phyloP scores from a whole-genome alignment of 225 moss, liverwort and hornwort genomes.

The Climacium dendroides region DNA sequence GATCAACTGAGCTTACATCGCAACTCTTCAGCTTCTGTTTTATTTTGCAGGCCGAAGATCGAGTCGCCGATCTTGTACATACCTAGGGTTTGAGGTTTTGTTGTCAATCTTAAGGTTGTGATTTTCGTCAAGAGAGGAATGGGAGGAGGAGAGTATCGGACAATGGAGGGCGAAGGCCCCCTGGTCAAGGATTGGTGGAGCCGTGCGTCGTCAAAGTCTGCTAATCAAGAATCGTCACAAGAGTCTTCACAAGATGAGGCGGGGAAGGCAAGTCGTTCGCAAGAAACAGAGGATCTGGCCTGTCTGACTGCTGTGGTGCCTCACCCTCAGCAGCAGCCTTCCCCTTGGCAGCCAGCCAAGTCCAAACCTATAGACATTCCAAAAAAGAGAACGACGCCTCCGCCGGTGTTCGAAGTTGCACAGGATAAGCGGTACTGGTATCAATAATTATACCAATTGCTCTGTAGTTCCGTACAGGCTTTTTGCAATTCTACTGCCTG shows the following conservation, averaged over 20 bases:
- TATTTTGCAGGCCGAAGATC: background rate
- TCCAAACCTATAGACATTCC: constrained; percentile 1
- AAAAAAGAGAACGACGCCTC: background rate
- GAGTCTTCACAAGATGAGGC: background rate
- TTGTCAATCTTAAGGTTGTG: background rate
- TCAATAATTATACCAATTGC: background rate
- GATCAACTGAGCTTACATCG: background rate
- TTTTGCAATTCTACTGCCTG: background rate
- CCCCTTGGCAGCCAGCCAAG: background rate
- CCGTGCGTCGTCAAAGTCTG: background rate
- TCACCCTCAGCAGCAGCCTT: background rate
- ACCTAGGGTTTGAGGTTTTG: background rate
- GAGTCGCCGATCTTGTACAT: background rate
- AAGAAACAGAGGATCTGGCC: constrained; percentile 1
- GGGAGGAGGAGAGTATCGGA: background rate
- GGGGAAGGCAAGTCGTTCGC: background rate
- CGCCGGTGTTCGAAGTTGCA: constrained; percentile 2
- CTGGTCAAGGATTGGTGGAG: background rate
- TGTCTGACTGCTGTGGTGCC: background rate
- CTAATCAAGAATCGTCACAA: background rate
- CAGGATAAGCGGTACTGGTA: constrained; percentile 9
- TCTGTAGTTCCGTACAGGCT: background rate
- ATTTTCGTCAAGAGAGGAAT: background rate
- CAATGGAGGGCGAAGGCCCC: background rate
- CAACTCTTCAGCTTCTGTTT: background rate